Evolutionary conservation across 2,329 filamentous ascomycete genomes (phyloP).

Genomic region (Penicillium sp.): DNA sequence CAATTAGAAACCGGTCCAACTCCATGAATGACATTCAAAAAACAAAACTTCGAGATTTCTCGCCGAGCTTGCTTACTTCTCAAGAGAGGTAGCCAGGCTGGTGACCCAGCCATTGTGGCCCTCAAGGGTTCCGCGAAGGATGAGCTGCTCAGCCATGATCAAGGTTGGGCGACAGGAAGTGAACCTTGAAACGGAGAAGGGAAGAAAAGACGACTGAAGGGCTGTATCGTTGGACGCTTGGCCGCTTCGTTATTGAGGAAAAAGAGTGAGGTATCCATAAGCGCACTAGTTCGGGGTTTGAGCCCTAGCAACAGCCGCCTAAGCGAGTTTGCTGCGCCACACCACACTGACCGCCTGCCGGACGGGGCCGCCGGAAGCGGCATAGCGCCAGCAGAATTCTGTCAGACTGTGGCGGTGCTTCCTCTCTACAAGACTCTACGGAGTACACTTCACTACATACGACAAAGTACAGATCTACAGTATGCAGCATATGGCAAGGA

Average conservation of each 20-base stretch:
- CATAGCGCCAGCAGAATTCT: constrained; percentile 1
- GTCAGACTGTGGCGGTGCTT: too few relatives aligned
- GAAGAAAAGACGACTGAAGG: constrained; percentile 27
- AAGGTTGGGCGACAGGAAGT: constrained; percentile 38
- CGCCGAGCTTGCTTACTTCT: constrained; percentile 72
- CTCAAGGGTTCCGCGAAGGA: constrained; percentile 95
- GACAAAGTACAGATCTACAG: too few relatives aligned
- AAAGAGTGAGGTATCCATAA: constrained; percentile 37
- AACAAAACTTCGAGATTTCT: constrained; percentile 19
- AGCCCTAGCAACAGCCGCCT: constrained; percentile 17
- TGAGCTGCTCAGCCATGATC: constrained; percentile 85
- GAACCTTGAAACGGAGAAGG: constrained; percentile 34
- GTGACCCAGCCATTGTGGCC: constrained; percentile 99
- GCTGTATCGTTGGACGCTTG: constrained; percentile 35
- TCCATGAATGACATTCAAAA: constrained; percentile 4
- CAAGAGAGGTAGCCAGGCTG: constrained; percentile 94
- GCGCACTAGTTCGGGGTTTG: constrained; percentile 29
- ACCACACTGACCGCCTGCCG: constrained; percentile 1
- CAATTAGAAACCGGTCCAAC: constrained; percentile 32
- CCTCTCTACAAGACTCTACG: too few relatives aligned
- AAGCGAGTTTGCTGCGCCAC: constrained; percentile 15
- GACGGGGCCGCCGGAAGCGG: background rate
- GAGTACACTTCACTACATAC: too few relatives aligned
- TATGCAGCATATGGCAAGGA: too few relatives aligned
- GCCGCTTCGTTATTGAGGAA: constrained; percentile 29